Evolutionary conservation across 495 filamentous ascomycete species (phyloP), one percentile per base, ranked within the genome.

Genomic region (Parachaetomium inaequale): DNA sequence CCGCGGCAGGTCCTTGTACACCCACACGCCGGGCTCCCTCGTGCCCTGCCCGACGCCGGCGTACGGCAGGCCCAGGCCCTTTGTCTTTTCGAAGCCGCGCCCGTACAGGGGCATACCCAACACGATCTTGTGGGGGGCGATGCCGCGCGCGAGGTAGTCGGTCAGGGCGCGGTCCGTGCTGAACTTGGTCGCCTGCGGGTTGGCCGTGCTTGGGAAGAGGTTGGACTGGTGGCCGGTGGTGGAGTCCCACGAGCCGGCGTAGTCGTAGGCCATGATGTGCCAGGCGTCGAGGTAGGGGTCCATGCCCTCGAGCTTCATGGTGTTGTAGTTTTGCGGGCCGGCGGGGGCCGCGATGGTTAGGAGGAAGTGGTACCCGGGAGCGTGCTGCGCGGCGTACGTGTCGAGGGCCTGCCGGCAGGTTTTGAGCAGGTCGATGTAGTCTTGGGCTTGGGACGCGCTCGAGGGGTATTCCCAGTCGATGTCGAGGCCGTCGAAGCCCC

Each of bases 61-160:
- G 73, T 83, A 97, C 14, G 81, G 72, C 40, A 79, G 72, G 1
- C 92, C 93, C 0, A 86, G 82, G 0, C 92, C 92, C 17, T 79
- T 69, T 0, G 92, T 96, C 25, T 80, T 75, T 59, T 81, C 75
- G 68, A 96, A 97, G 8, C 89, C 81, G 8, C 91, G 87, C 0
- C 93, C 93, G 68, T 96, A 96, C 0, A 97, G 76, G 0, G 92
- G 92, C 78, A 96, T 84, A 29, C 93, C 92, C 29, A 96, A 74
- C 8, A 93, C 81, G 38, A 97, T 85, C 72, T 95, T 96, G 46
- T 70, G 63, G 0, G 85, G 63, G 0, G 80, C 69, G 4, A 96
- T 82, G 1, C 88, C 89, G 10, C 77, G 71, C 0, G 76, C 70
- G 61, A 86, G 72, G 75, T 96, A 96, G 68, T 88, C 82, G 29